Base-by-base conservation (phyloP, 2,329 filamentous ascomycete species). In the Chalara sp. region DNA sequence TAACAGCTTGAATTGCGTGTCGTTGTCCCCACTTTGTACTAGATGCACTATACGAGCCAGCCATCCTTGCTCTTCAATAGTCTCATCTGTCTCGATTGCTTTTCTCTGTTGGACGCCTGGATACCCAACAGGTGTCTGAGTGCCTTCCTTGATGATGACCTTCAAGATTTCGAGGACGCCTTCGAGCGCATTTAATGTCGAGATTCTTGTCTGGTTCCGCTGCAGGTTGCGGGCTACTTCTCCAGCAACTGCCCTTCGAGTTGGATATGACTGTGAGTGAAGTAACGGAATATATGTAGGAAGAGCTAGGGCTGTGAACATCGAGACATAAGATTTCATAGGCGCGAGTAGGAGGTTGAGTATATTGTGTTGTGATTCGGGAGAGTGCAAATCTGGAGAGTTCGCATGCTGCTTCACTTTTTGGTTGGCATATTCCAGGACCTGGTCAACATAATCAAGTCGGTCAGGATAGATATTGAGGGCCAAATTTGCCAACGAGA, bases 11-110 rank as follows among this genome's bases (percentile, higher is more conserved):
- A 96, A 93, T 66, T 99, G 93, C 0, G 86, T 95, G 61, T 96
- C 89, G 63, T 97, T 97, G 65, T 95, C 81, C 35, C 88, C 76
- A 43, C 83, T 87, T 51, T 89, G 78, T 48, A 99, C 81, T 50
- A 96, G 75, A 70, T 99, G 93, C 13, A 96, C 83, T 64, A 99
- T 85, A 60, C 93, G 81, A 35, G 93, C 93, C 49, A 99, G 76
- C 90, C 90, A 96, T 47, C 93, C 93, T 74, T 99, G 93, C 71
- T 99, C 93, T 69, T 99, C 92, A 63, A 97, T 83, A 0, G 92
- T 97, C 72, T 99, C 95, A 55, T 99, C 93, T 1, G 93, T 97
- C 73, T 99, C 95, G 44, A 80, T 74, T 21, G 81, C 80, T 55
- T 89, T 83, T 56, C 89, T 78, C 63, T 92, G 87, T 5, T 86